Conservation (phyloP, 2,329 filamentous ascomycete genomes). For the Nemania abortiva region DNA sequence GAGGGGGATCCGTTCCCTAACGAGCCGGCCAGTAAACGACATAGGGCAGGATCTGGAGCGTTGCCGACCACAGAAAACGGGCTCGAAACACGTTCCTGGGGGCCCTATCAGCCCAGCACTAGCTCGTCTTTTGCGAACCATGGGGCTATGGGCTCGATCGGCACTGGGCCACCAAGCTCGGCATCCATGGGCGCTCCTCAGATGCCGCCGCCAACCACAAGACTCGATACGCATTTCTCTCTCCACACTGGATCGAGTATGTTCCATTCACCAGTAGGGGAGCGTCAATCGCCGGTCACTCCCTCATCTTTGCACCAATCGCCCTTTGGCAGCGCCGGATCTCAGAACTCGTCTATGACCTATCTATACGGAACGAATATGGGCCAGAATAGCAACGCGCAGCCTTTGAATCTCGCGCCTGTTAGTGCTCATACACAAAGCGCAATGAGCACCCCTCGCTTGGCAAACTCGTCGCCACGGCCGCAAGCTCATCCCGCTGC, state of each 20-base stretch:
- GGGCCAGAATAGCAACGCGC: constrained; percentile 42
- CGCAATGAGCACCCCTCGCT: constrained; percentile 45
- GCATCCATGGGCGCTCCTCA: constrained; percentile 45
- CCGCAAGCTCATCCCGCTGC: constrained; percentile 44
- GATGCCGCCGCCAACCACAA: constrained; percentile 48
- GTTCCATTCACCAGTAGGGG: constrained; percentile 43
- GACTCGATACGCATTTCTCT: constrained; percentile 49
- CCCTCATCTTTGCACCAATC: constrained; percentile 49
- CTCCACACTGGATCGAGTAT: constrained; percentile 43
- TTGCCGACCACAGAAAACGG: constrained; percentile 45
- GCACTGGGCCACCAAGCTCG: constrained; percentile 45
- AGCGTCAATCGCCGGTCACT: constrained; percentile 48
- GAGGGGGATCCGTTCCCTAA: constrained; percentile 46
- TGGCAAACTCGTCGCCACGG: constrained; percentile 47
- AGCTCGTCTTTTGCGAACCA: constrained; percentile 42
- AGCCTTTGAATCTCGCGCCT: constrained; percentile 46
- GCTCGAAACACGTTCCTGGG: constrained; percentile 47
- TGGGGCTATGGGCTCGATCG: constrained; percentile 43
- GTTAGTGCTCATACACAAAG: constrained; percentile 44
- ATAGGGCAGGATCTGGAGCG: constrained; percentile 44
- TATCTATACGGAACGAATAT: constrained; percentile 44
- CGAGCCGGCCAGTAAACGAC: constrained; percentile 45
- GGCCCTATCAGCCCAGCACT: constrained; percentile 41
- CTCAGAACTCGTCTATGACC: constrained; percentile 44
- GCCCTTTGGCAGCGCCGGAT: constrained; percentile 43